Percentiles rank a stretch among this genome's conserved stretches.
Conservation (phyloP, 352 stramenopile genomes). For the Globisporangium orthogonon region DNA sequence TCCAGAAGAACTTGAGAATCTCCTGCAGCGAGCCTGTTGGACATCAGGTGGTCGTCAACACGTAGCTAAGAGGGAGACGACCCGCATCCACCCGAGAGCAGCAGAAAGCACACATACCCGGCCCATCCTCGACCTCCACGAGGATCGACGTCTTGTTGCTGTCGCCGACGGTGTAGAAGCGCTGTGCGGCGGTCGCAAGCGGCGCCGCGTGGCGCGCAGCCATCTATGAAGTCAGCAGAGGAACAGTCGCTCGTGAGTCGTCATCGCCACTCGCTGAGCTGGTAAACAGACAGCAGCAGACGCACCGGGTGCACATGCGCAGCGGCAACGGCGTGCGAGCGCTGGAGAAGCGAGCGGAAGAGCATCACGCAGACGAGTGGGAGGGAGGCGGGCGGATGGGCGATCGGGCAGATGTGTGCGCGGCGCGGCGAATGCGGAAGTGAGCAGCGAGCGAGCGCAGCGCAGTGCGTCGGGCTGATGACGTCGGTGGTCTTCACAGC, state of each 20-base stretch:
- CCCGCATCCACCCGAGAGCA: no score
- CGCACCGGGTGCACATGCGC: constrained; percentile 1
- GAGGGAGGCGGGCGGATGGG: background rate
- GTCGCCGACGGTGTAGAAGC: constrained; percentile 22
- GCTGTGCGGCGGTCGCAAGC: constrained; percentile 2
- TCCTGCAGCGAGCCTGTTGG: constrained; percentile 87
- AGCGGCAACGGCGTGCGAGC: constrained; percentile 1
- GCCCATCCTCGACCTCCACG: constrained; percentile 66
- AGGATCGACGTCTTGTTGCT: constrained; percentile 72
- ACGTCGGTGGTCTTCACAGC: background rate
- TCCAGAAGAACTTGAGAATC: constrained; percentile 96
- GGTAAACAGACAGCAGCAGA: background rate
- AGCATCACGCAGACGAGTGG: background rate
- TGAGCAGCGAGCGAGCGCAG: background rate
- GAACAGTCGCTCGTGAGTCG: background rate
- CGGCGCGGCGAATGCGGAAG: constrained; percentile 5
- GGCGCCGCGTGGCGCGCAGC: constrained; percentile 2
- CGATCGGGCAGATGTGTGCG: background rate
- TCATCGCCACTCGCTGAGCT: background rate
- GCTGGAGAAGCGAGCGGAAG: constrained; percentile 9
- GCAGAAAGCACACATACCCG: constrained; percentile 13
- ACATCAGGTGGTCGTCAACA: no score
- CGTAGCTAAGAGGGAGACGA: no score
- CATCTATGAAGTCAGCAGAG: background rate
- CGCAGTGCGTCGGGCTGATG: background rate